phyloP scores from a whole-genome alignment of 176 grass and related monocot genomes.

The Oropetium thomaeum region DNA sequence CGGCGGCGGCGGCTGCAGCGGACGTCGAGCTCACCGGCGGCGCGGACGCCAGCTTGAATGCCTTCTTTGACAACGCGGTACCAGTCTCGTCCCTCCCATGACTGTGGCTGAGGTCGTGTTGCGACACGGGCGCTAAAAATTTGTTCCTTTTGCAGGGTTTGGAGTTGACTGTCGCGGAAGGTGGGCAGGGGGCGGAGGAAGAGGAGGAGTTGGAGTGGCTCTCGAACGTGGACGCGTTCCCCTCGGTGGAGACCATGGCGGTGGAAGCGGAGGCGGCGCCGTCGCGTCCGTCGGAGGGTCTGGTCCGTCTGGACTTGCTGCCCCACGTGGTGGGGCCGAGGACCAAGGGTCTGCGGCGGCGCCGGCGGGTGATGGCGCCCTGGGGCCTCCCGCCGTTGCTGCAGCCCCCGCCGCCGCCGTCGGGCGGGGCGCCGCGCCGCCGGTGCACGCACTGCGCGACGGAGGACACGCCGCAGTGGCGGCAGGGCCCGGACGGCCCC shows the following conservation, averaged over 20 bases:
- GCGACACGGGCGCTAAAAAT: constrained; percentile 17
- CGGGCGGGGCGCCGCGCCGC: constrained; percentile 11
- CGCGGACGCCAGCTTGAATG: constrained; percentile 34
- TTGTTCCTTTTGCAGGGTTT: constrained; percentile 28
- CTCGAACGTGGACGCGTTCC: constrained; percentile 78
- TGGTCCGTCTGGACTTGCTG: background rate
- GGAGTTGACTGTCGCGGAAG: constrained; percentile 40
- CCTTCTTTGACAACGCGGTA: constrained; percentile 58
- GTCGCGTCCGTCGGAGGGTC: background rate
- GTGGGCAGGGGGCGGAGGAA: constrained; percentile 36
- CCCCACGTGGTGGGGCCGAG: constrained; percentile 42
- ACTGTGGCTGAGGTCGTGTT: background rate
- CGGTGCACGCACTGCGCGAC: constrained; percentile 70
- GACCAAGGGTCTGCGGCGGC: constrained; percentile 50
- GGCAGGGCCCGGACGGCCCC: constrained; percentile 62
- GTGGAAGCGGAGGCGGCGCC: constrained; percentile 21
- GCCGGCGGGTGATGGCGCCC: constrained; percentile 31
- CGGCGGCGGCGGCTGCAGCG: constrained; percentile 11
- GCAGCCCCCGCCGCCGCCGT: background rate
- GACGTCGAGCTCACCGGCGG: constrained; percentile 34
- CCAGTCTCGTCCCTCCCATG: constrained; percentile 1
- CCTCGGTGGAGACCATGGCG: constrained; percentile 40
- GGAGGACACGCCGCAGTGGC: constrained; percentile 84
- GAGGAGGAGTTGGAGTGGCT: constrained; percentile 89
- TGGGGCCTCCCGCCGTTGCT: constrained; percentile 39